Base-by-base conservation (phyloP, 495 filamentous ascomycete genomes). In the Aspergillus panamensis region DNA sequence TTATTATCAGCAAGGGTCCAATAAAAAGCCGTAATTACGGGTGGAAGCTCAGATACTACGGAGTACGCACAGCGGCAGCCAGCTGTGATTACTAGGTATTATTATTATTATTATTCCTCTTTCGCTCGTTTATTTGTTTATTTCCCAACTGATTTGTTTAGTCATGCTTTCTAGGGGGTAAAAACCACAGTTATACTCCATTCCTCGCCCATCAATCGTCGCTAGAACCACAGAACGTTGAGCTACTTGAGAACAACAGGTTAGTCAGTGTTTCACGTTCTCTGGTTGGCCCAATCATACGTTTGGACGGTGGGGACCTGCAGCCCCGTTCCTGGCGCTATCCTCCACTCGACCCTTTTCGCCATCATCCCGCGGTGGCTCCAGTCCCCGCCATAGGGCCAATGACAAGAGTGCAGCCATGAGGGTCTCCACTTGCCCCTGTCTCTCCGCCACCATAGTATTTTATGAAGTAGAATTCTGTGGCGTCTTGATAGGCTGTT, bases 321-420 rank as follows among this genome's bases (percentile, higher is more conserved):
- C 17, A 42, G 29, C 45, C 55, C 57, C 57, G 63, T 65, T 55
- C 63, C 59, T 65, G 63, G 58, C 63, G 59, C 63, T 57, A 52
- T 45, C 37, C 14, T 14, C 56, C 56, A 61, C 19, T 61, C 19
- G 25, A 25, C 25, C 12, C 10, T 12, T 31, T 31, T 58, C 19
- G 54, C 49, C 43, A 47, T 32, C 51, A 55, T 57, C 55, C 60
- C 60, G 60, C 55, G 21, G 60, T 54, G 53, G 63, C 50, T 57
- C 60, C 45, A 40, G 8, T 47, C 37, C 32, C 51, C 19, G n/a
- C 51, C 30, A 17, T 32, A 8, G 9, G 30, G 13, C 60, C 55
- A 53, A 58, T 58, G 53, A 53, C 33, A 49, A 31, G 48, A 48
- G 12, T 17, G 10, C 21, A 16, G 21, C 8, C 7, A 43, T 14